Conservation (phyloP, 1,139 yeast species). For the Meyerozyma elateridarum region DNA sequence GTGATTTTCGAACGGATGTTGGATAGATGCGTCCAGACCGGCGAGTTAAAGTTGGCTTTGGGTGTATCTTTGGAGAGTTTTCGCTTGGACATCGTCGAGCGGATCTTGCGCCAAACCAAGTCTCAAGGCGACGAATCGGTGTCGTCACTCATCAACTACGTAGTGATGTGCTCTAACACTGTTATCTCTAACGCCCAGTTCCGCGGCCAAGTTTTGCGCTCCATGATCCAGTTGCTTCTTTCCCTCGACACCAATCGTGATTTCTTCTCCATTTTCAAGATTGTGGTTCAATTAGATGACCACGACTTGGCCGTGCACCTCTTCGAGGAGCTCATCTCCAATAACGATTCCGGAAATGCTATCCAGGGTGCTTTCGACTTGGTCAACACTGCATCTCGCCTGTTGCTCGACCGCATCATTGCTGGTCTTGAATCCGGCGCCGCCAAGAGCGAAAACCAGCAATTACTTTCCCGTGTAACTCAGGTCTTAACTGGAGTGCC, state of each 20-base stretch:
- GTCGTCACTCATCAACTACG: constrained; percentile 62
- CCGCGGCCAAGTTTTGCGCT: constrained; percentile 57
- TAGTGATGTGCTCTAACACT: constrained; percentile 68
- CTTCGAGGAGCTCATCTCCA: constrained; percentile 54
- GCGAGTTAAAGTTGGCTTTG: constrained; percentile 76
- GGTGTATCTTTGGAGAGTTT: constrained; percentile 90
- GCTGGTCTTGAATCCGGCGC: constrained; percentile 38
- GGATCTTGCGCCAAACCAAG: constrained; percentile 37
- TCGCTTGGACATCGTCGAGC: constrained; percentile 75
- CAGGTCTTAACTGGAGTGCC: constrained; percentile 88
- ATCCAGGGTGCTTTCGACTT: constrained; percentile 95
- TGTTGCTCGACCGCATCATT: constrained; percentile 63
- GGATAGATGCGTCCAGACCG: constrained; percentile 63
- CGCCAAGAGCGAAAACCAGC: constrained; percentile 30
- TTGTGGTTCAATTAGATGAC: constrained; percentile 85
- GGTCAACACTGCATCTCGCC: constrained; percentile 91
- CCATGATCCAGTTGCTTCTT: constrained; percentile 58
- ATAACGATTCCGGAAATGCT: constrained; percentile 51
- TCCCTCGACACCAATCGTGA: constrained; percentile 66
- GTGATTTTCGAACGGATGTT: constrained; percentile 84
- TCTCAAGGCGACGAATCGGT: constrained; percentile 49
- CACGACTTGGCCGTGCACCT: constrained; percentile 60
- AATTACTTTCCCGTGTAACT: constrained; percentile 42
- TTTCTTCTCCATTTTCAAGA: constrained; percentile 71
- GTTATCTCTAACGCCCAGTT: constrained; percentile 56